Evolutionary conservation across 305 asterid genomes (phyloP), one percentile per base, ranked within the genome.

Genomic region (Fraxinus greggii): DNA sequence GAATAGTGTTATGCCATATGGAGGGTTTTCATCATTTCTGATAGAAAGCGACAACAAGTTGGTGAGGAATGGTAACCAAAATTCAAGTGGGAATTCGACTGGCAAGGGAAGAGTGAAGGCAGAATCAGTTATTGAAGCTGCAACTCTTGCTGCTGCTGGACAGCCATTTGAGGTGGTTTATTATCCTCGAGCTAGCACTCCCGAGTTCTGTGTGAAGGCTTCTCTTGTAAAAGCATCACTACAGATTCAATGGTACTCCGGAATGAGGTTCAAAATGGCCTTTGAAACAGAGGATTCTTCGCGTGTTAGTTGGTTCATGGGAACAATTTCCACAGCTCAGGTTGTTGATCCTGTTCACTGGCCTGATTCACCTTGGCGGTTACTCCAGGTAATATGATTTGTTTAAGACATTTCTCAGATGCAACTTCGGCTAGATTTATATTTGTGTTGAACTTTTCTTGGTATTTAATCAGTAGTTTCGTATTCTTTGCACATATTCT

Each of bases 361-460:
- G 98, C 97, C 98, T 0, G 95, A 90, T 88, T 95, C 98, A 0
- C 98, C 98, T 3, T 95, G 98, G 98, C 89, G 94, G 88, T 92
- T 91, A 83, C 98, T 95, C 26, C 96, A 86, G 98, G 98, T 94
- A 87, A 70, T 4, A 3, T 35, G 1, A 32, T 17, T 72, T 78
- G 35, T 80, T 15, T 63, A 26, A 72, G 48, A 42, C 78, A 23
- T 75, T 38, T 83, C 63, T 51, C 21, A 19, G 1, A 81, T 80
- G 56, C 59, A 32, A 65, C 74, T 31, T 26, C n/a, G 4, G 40
- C 17, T 48, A 29, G 51, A 19, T 5, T 70, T 23, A 15, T 31
- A 21, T 45, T 45, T 38, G 48, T 59, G 31, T 12, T 26, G 5
- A n/a, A 7, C 28, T 5, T 61, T 35, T 10, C 35, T 17, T 59